Conservation (phyloP, 176 grass and related monocot species). For the Aegilops bicornis region DNA sequence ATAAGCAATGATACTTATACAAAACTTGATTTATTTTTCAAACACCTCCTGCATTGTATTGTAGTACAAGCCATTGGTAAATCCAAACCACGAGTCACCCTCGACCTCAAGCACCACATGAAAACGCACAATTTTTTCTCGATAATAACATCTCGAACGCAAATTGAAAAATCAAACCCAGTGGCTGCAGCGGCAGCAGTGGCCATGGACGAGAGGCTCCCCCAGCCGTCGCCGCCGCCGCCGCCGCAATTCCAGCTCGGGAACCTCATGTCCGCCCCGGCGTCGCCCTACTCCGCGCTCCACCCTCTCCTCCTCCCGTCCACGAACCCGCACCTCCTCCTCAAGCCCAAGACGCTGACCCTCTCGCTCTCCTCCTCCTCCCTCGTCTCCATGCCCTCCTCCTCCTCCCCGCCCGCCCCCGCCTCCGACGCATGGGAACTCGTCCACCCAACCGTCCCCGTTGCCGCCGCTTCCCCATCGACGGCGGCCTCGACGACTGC, state of each 20-base stretch:
- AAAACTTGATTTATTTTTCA: no score
- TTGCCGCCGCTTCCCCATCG: not conserved
- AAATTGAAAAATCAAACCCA: not conserved
- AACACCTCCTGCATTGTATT: no score
- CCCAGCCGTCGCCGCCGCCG: not conserved
- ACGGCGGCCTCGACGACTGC: slow-evolving; percentile 41
- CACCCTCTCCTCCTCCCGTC: slow-evolving; percentile 40
- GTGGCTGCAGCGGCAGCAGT: not conserved
- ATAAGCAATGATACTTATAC: no score
- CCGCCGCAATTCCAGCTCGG: slow-evolving; percentile 8
- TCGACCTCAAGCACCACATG: slow-evolving; percentile 6
- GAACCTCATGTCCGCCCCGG: not conserved
- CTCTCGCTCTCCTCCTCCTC: slow-evolving; percentile 53
- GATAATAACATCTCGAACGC: no score
- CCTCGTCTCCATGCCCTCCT: slow-evolving; percentile 38
- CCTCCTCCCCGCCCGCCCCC: slow-evolving; percentile 20
- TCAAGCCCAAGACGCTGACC: slow-evolving; percentile 47
- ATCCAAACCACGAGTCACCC: not conserved
- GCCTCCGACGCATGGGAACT: slow-evolving; percentile 48
- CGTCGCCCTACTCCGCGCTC: slow-evolving; percentile 40
- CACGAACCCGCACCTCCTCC: slow-evolving; percentile 45
- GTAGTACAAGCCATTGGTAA: not conserved
- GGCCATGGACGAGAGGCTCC: slow-evolving; percentile 32
- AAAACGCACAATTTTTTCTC: not conserved
- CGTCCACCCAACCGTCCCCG: slow-evolving; percentile 3